Base-by-base conservation (phyloP, 306 rosid species). In the Inga oerstediana region DNA sequence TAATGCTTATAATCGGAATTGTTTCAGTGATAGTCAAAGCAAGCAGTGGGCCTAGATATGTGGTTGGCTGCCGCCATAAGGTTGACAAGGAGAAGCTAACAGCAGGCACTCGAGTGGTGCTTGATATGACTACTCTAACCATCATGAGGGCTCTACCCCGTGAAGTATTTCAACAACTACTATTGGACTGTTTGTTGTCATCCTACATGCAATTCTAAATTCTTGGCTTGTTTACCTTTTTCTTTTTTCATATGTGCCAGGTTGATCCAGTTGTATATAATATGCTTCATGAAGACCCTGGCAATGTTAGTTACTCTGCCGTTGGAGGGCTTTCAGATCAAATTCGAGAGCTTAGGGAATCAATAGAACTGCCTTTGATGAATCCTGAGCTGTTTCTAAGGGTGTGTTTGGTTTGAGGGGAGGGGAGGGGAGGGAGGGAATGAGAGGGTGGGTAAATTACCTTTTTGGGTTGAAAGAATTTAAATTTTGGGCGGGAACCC, bases 261-360 rank as follows among this genome's bases (percentile, higher is more conserved):
- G 97, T 91, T 48, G 92, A 93, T 58, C 95, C 95, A 24, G 87
- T 85, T 44, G 92, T 93, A 10, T 91, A 90, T 34, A 90, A 92
- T 41, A 95, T 93, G 98, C 88, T 93, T 79, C 97, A 88, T 77
- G 94, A 94, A 78, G 95, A 93, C 79, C 98, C 93, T 1, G 98
- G 93, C 41, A 91, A 93, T 80, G 87, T 95, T 79, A 91, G 97
- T 76, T 95, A 93, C 85, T 90, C 97, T 15, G 97, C 91, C 0
- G 91, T 91, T n/a, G 98, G 98, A 10, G 98, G 98, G 45, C 84
- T 94, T 46, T 92, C 97, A 27, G 95, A 90, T 81, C 97, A 94
- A 88, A 93, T 94, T 49, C 84, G 92, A 85, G 94, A 93, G 77
- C 79, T 93, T 76, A 93, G 94, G 82, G 94, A 91, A 76, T 90